Base-by-base conservation (phyloP, 139 green algal genomes). In the Astrephomene gubernaculifera region DNA sequence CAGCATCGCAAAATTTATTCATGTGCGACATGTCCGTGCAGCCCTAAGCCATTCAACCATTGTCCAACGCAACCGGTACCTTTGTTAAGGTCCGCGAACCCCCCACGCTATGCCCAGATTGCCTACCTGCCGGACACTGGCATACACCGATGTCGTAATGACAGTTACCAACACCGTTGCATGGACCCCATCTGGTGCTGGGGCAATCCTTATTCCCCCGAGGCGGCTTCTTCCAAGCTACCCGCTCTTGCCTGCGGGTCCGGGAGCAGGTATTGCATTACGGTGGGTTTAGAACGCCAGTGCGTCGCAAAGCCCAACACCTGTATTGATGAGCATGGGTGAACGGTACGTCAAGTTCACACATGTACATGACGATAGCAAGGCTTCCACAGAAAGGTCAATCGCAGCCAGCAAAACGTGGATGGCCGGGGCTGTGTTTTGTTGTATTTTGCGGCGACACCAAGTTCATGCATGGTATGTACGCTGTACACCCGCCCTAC, bases 81-180 rank as follows among this genome's bases (percentile, higher is more conserved):
- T 25, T 12, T 12, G 49, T 57, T 17, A 17, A 12, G 17, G 49
- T 12, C 14, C 49, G 49, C 49, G 14, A 57, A 12, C 17, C 6
- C 19, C 57, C 17, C 57, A 70, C 7, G 63, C n/a, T 35, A 49
- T 6, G 9, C 29, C 61, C 29, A 22, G 29, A n/a, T n/a, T 31
- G 7, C 75, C 24, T 8, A 85, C 79, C 79, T 14, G 79, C 79
- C 33, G 79, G 79, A 41, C 79, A 85, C 64, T 76, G 63, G 44
- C 79, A 85, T 5, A 85, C 44, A 9, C 79, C 79, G 29, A 76
- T 76, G 79, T 85, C 79, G 64, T 85, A 85, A 31, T 85, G 63
- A 43, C 79, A 85, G 31, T 75, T 75, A 21, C 79, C 79, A 14
- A 85, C 64, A 21, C 79, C 64, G 79, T 85, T 85, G 61, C 79